Conservation (phyloP, 345 rosid genomes). For the Populus davidiana region DNA sequence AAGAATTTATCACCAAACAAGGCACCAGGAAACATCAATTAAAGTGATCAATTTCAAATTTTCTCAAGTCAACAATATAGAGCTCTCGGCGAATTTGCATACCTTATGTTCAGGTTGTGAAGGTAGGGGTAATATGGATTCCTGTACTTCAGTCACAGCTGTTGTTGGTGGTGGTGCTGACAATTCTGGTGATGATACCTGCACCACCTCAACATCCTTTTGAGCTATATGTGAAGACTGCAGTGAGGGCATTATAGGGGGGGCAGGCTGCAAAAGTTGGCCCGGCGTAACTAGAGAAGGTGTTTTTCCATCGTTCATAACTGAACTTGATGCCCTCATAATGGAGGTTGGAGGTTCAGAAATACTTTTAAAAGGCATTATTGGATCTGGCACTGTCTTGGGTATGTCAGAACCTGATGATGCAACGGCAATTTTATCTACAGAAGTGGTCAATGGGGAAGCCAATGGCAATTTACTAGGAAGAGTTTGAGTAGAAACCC, state of each 20-base stretch:
- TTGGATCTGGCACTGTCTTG: constrained; percentile 17
- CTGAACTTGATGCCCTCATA: constrained; percentile 17
- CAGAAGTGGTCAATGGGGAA: constrained; percentile 15
- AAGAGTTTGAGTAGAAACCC: constrained; percentile 18
- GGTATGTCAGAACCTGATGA: constrained; percentile 17
- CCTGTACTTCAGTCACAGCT: constrained; percentile 18
- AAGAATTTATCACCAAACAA: not conserved
- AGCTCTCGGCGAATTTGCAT: not conserved
- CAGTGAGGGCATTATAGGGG: constrained; percentile 12
- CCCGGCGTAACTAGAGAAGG: constrained; percentile 42
- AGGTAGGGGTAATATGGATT: constrained; percentile 38
- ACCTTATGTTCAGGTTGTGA: constrained; percentile 32
- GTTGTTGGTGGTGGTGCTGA: not conserved
- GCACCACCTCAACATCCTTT: constrained; percentile 36
- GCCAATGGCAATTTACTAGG: constrained; percentile 26
- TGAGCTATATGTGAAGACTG: constrained; percentile 31
- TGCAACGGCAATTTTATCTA: constrained; percentile 17
- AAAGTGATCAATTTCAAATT: not conserved
- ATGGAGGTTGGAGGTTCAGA: constrained; percentile 18
- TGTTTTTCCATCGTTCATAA: constrained; percentile 21
- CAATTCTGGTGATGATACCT: constrained; percentile 17
- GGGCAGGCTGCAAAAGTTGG: constrained; percentile 34
- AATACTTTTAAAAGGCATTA: constrained; percentile 25
- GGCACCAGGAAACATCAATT: not conserved
- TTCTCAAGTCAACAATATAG: not conserved